Evolutionary conservation across 2,329 filamentous ascomycete species (phyloP), one percentile per base, ranked within the genome.

Genomic region (Hypoxylon sp.): DNA sequence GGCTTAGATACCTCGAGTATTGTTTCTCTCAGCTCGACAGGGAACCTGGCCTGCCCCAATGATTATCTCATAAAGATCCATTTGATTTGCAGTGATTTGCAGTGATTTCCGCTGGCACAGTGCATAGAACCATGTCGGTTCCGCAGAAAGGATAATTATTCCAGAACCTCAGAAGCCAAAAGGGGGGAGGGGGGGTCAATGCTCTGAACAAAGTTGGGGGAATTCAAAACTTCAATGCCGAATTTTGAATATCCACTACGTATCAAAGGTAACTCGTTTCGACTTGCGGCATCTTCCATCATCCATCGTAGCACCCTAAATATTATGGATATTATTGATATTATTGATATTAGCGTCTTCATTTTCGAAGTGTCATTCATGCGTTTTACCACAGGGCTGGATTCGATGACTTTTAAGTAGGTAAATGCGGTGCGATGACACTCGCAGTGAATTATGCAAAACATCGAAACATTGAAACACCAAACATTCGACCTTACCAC

Each of bases 11-110:
- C 27, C 26, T 29, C 31, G n/a, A 30, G 17, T 19, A 37, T 36
- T 26, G 25, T 34, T 34, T 27, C 9, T 25, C 29, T 59, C 56
- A 59, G 56, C 56, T 59, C 9, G 48, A 59, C 56, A 59, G 42
- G 56, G 55, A 36, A 34, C 25, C 7, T 26, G 12, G 17, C 30
- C 11, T 17, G n/a, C n/a, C n/a, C n/a, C n/a, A n/a, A n/a, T n/a
- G n/a, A n/a, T n/a, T n/a, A n/a, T n/a, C n/a, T n/a, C n/a, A n/a
- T n/a, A n/a, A n/a, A n/a, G n/a, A n/a, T n/a, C n/a, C n/a, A n/a
- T n/a, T n/a, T n/a, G n/a, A n/a, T n/a, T n/a, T n/a, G n/a, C n/a
- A n/a, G n/a, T n/a, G n/a, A n/a, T n/a, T n/a, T n/a, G n/a, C n/a
- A n/a, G n/a, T n/a, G n/a, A n/a, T n/a, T n/a, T n/a, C n/a, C n/a